These are phyloP conservation scores for Linum trigynum DNA, from an alignment of 345 rosid genomes.

Conservation along the genomic window DNA sequence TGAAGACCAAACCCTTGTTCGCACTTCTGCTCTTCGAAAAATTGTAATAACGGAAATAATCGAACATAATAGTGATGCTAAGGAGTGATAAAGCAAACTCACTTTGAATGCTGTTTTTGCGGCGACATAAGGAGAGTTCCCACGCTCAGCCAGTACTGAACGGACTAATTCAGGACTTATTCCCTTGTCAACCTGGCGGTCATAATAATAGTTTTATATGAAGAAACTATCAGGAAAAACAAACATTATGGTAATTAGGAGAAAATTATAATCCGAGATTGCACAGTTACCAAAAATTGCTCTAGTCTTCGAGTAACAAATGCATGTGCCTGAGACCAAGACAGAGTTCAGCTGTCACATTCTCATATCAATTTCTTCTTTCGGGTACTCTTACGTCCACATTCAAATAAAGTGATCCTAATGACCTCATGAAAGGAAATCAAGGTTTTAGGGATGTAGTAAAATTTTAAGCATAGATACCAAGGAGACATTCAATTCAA, in stretches of 20 bases:
- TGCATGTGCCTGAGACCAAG: constrained; percentile 42
- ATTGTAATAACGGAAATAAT: neutral
- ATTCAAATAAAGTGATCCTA: neutral
- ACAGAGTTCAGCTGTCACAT: constrained; percentile 5
- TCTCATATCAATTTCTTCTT: neutral
- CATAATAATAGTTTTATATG: neutral
- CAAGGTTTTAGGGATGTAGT: no score
- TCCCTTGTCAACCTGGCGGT: constrained; percentile 66
- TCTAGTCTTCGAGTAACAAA: constrained; percentile 88
- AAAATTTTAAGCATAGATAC: no score
- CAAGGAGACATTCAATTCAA: no score
- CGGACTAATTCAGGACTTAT: constrained; percentile 80
- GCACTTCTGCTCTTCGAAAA: neutral
- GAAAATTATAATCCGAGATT: neutral
- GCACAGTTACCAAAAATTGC: constrained; percentile 69
- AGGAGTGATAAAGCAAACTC: constrained; percentile 14
- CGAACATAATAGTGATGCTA: constrained; percentile 4
- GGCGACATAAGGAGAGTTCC: constrained; percentile 70
- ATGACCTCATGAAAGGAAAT: neutral
- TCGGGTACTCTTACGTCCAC: neutral
- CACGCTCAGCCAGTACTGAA: constrained; percentile 78
- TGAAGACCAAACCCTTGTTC: neutral
- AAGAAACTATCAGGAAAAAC: no score
- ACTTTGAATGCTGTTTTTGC: constrained; percentile 71
- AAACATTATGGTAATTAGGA: neutral